These are phyloP conservation scores for Boletellus ananas DNA, from an alignment of 768 basidiomycete genomes.

Conservation along the genomic window DNA sequence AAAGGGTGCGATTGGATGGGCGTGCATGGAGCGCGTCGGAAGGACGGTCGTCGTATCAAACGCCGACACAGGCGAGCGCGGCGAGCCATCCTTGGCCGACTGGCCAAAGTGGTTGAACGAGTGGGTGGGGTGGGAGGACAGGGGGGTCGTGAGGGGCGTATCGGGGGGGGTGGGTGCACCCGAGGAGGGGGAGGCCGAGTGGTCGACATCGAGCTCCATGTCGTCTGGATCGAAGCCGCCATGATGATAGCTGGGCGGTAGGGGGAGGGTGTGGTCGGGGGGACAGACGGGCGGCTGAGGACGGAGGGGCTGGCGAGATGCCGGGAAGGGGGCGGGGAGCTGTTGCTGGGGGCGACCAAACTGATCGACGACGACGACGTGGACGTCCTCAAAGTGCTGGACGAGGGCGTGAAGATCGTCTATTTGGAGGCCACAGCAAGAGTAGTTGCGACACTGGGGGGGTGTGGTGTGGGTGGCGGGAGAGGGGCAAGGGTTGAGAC, in stretches of 20 bases:
- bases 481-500: constrained; percentile 20
- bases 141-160: constrained; percentile 42
- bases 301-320: constrained; percentile 29
- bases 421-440: constrained; percentile 80
- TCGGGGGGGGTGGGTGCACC: constrained; percentile 37
- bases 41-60: constrained; percentile 55
- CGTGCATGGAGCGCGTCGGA: constrained; percentile 39
- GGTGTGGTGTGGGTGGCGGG: background rate
- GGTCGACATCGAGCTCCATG: constrained; percentile 74
- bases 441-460: constrained; percentile 76
- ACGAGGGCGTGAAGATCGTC: constrained; percentile 78
- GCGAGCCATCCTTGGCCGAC: constrained; percentile 26
- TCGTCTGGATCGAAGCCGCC: constrained; percentile 67
- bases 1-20: constrained; percentile 35
- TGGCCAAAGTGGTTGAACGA: constrained; percentile 32
- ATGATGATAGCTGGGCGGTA: constrained; percentile 31
- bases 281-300: constrained; percentile 29
- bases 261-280: constrained; percentile 23
- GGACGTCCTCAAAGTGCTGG: constrained; percentile 89
- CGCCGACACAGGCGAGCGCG: constrained; percentile 39
- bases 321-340: constrained; percentile 32
- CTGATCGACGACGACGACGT: constrained; percentile 70
- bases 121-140: constrained; percentile 33
- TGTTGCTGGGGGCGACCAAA: constrained; percentile 35
- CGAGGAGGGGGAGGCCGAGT: constrained; percentile 52